These are phyloP conservation scores for Phylloporus sp. DNA, from an alignment of 768 basidiomycete species.

Conservation along the genomic window DNA sequence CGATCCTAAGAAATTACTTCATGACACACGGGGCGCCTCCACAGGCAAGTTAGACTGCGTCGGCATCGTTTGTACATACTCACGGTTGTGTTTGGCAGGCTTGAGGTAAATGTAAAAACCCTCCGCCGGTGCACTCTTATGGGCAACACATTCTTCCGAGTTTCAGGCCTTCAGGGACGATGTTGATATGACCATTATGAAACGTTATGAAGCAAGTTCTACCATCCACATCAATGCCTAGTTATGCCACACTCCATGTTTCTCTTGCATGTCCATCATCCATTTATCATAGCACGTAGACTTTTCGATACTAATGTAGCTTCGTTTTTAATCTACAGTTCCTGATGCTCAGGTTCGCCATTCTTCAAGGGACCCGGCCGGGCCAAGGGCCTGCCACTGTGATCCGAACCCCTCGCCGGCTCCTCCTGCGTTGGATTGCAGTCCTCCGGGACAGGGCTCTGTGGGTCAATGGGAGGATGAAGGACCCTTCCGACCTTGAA, in stretches of 20 bases:
- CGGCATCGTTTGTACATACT: conserved; percentile 13
- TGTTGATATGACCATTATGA: conserved; percentile 28
- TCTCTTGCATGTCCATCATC: conserved; percentile 20
- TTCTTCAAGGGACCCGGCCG: conserved; percentile 14
- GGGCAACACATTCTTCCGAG: not conserved
- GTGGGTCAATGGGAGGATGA: conserved; percentile 74
- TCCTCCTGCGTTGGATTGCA: conserved; percentile 63
- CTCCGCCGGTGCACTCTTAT: not conserved
- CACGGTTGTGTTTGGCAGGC: conserved; percentile 25
- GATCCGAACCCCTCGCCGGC: conserved; percentile 27
- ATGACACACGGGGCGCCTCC: conserved; percentile 57
- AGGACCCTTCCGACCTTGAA: conserved; percentile 69
- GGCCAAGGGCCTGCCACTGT: conserved; percentile 25
- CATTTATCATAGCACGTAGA: conserved; percentile 14
- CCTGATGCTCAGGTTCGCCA: conserved; percentile 18
- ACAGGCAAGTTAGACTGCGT: conserved; percentile 33
- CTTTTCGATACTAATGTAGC: conserved; percentile 8
- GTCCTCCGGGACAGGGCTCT: conserved; percentile 67
- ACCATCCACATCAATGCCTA: not conserved
- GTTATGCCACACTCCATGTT: conserved; percentile 22
- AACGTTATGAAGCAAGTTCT: conserved; percentile 10
- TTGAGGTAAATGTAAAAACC: conserved; percentile 21
- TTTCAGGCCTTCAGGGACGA: conserved; percentile 22
- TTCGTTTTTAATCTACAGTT: conserved; percentile 27
- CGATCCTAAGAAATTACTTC: conserved; percentile 76